Evolutionary conservation across 2,329 filamentous ascomycete genomes (phyloP).

Genomic region (Orbilia ellipsospora): DNA sequence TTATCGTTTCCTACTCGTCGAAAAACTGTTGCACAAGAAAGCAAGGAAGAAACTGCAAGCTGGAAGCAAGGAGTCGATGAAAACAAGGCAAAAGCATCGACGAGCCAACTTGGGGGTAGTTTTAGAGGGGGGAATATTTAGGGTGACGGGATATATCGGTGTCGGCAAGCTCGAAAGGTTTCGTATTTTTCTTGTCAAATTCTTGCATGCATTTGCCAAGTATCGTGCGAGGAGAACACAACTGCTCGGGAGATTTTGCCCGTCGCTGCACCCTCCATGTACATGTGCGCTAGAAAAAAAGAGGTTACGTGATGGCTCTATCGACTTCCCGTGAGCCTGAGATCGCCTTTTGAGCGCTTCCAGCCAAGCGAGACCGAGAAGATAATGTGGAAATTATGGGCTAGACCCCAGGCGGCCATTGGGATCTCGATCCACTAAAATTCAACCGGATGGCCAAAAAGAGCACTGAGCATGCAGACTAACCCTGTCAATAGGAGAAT

Average conservation of each 20-base stretch:
- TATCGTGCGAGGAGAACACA: background rate
- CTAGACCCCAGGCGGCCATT: constrained; percentile 31
- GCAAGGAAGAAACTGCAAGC: constrained; percentile 11
- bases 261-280: constrained; percentile 1
- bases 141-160: constrained; percentile 4
- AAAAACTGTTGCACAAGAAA: constrained; percentile 18
- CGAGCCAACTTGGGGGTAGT: background rate
- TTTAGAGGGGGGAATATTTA: background rate
- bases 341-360: constrained; percentile 20
- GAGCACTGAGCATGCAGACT: background rate
- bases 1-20: background rate
- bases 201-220: background rate
- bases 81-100: constrained; percentile 29
- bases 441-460: constrained; percentile 33
- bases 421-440: constrained; percentile 41
- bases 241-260: constrained; percentile 34
- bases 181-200: background rate
- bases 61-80: constrained; percentile 35
- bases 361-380: constrained; percentile 16
- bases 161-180: constrained; percentile 1
- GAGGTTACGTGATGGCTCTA: background rate
- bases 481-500: background rate
- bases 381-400: constrained; percentile 39
- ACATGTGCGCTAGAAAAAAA: constrained; percentile 6
- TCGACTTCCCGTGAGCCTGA: background rate